Conservation (phyloP, 1,284 basidiomycete genomes). For the Cutaneotrichosporon mucoides region DNA sequence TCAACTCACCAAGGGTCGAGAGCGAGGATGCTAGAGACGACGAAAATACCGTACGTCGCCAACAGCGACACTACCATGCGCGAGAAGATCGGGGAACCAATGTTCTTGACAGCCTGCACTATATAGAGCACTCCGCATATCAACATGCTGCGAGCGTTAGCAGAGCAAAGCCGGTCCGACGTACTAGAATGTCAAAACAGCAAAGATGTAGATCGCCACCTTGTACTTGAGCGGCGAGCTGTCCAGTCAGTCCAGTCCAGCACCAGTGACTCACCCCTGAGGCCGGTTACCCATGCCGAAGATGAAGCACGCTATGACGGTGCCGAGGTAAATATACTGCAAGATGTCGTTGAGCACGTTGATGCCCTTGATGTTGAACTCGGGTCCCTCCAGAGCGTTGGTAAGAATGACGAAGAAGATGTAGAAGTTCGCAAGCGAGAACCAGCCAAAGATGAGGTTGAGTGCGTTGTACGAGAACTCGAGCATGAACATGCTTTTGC, state of each 20-base stretch:
- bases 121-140: conserved; percentile 71
- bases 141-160: conserved; percentile 32
- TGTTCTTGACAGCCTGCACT: conserved; percentile 61
- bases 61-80: conserved; percentile 47
- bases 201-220: conserved; percentile 69
- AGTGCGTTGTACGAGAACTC: conserved; percentile 86
- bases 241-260: too few relatives aligned
- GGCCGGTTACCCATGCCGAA: conserved; percentile 98
- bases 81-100: conserved; percentile 60
- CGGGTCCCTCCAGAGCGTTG: conserved; percentile 72
- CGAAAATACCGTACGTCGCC: conserved; percentile 82
- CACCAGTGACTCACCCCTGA: conserved; percentile 52
- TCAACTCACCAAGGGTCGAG: conserved; percentile 42
- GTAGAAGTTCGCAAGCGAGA: conserved; percentile 85
- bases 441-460: conserved; percentile 89
- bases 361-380: conserved; percentile 57
- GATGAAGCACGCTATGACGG: conserved; percentile 82
- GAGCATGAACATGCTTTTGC: conserved; percentile 70
- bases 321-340: conserved; percentile 78
- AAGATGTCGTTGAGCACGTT: conserved; percentile 17
- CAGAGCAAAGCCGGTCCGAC: neutral
- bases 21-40: conserved; percentile 73
- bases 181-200: conserved; percentile 70
- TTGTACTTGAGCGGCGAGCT: conserved; percentile 76
- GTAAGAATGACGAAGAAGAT: conserved; percentile 93